Percentiles rank a stretch among this genome's conserved stretches.
Conservation (phyloP, 768 basidiomycete genomes). For the Phaffia australis region DNA sequence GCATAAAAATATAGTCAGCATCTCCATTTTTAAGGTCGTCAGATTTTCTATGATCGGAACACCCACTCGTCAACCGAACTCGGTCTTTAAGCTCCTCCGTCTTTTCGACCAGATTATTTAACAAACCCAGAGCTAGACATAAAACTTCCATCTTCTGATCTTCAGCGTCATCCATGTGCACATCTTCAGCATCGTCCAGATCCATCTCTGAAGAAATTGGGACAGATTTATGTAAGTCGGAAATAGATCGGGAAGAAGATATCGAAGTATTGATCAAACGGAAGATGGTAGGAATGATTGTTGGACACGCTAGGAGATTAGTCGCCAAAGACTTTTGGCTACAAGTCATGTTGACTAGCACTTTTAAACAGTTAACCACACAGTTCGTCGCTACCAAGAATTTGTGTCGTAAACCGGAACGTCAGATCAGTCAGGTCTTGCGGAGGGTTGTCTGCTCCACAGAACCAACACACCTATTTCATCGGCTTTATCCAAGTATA, state of each 20-base stretch:
- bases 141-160: slow-evolving; percentile 13
- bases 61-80: slow-evolving; percentile 12
- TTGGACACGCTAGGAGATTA: too few relatives aligned
- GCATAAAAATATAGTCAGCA: neutral
- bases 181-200: neutral
- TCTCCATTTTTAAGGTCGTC: neutral
- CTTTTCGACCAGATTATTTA: slow-evolving; percentile 19
- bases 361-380: too few relatives aligned
- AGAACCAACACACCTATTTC: too few relatives aligned
- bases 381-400: too few relatives aligned
- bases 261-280: neutral
- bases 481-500: too few relatives aligned
- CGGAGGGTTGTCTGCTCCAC: too few relatives aligned
- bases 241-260: neutral
- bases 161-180: neutral
- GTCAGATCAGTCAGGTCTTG: too few relatives aligned
- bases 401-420: too few relatives aligned
- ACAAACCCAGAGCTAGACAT: slow-evolving; percentile 10
- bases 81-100: neutral
- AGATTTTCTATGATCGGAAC: too few relatives aligned
- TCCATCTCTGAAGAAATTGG: neutral
- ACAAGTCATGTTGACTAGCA: too few relatives aligned
- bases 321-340: too few relatives aligned
- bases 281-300: neutral
- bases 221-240: neutral